Evolutionary conservation across 179 eudicot species (phyloP).

Genomic region (Patellifolia procumbens): DNA sequence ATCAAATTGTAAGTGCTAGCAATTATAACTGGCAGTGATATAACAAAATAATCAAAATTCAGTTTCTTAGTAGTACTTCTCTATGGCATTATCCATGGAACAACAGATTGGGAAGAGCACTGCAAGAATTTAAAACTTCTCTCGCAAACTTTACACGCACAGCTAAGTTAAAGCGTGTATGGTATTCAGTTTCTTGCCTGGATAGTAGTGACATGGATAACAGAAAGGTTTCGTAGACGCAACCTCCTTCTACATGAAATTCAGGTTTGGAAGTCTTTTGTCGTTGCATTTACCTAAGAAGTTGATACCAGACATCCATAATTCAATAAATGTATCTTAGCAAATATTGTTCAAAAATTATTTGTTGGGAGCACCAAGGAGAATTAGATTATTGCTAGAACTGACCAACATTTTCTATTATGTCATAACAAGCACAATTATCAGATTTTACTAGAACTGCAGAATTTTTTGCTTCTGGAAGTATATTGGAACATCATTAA

Average conservation of each 20-base stretch:
- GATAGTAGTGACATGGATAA: conserved; percentile 10
- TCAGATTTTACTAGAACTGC: no score
- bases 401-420: conserved; percentile 18
- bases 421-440: neutral
- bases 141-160: neutral
- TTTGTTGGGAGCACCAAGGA: neutral
- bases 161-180: neutral
- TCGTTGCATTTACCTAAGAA: conserved; percentile 17
- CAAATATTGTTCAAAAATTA: neutral
- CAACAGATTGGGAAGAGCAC: conserved; percentile 27
- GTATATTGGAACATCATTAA: neutral
- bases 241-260: conserved; percentile 12
- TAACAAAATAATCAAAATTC: neutral
- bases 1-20: neutral
- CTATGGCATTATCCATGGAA: conserved; percentile 30
- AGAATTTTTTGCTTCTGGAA: neutral
- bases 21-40: neutral
- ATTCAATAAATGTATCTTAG: neutral
- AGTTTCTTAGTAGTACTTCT: conserved; percentile 40
- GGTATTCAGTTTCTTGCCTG: conserved; percentile 16
- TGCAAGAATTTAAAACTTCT: neutral
- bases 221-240: conserved; percentile 15
- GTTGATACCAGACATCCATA: conserved; percentile 2
- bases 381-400: conserved; percentile 15
- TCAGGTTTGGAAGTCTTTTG: conserved; percentile 2